phyloP scores from a whole-genome alignment of 2,329 filamentous ascomycete species.

The Microcyclospora tardicrescens region DNA sequence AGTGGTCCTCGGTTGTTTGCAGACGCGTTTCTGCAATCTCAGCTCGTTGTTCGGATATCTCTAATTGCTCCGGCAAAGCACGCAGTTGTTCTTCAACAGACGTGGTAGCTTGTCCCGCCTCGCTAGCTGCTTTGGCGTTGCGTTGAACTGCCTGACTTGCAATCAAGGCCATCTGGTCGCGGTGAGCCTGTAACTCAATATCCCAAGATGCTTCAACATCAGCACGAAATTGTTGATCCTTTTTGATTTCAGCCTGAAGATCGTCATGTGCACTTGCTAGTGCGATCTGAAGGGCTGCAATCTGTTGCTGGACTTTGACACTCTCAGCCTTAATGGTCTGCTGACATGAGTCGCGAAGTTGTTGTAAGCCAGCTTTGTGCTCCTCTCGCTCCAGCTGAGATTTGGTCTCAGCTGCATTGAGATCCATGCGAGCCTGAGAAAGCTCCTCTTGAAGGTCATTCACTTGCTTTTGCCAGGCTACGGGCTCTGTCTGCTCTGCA shows the following conservation, averaged over 20 bases:
- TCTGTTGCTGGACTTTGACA: not conserved
- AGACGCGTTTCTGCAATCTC: not conserved
- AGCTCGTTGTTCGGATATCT: not conserved
- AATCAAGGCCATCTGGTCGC: not conserved
- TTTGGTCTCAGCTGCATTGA: too few relatives aligned
- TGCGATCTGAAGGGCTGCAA: constrained; percentile 1
- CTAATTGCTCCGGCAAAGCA: not conserved
- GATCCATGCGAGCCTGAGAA: not conserved
- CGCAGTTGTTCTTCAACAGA: not conserved
- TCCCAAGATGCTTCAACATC: constrained; percentile 3
- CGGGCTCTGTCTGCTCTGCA: not conserved
- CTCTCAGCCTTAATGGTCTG: constrained; percentile 1
- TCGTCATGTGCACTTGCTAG: constrained; percentile 3
- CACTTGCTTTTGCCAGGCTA: too few relatives aligned
- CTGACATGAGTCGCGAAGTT: not conserved
- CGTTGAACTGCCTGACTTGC: not conserved
- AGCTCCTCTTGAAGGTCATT: not conserved
- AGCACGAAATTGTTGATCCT: constrained; percentile 1
- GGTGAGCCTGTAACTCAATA: not conserved
- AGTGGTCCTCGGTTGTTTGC: not conserved
- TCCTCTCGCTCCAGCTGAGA: not conserved
- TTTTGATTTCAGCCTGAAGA: not conserved
- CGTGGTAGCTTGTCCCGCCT: not conserved
- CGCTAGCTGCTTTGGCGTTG: not conserved
- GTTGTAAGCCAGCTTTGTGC: not conserved